Percentiles rank a stretch among this genome's conserved stretches.
Evolutionary conservation across 2,329 filamentous ascomycete species (phyloP).

Genomic region (Stemphylium beticola): DNA sequence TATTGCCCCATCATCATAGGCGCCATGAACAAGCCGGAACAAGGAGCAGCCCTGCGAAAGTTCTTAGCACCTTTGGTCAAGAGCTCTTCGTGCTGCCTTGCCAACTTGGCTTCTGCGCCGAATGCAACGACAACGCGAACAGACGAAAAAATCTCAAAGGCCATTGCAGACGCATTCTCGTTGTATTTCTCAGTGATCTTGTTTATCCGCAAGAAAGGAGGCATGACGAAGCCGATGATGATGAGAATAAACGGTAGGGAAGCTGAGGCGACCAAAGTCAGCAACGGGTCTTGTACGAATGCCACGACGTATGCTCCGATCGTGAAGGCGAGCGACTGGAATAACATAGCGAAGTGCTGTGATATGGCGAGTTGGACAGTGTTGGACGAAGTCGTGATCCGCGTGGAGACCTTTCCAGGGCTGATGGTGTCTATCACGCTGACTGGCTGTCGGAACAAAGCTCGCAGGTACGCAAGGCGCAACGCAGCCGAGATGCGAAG

Average conservation of each 20-base stretch:
- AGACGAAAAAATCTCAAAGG: conserved; percentile 49
- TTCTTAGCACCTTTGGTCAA: conserved; percentile 37
- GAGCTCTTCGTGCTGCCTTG: conserved; percentile 34
- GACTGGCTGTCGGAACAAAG: conserved; percentile 59
- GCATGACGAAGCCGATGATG: conserved; percentile 36
- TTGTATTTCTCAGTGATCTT: conserved; percentile 40
- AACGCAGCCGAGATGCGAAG: conserved; percentile 59
- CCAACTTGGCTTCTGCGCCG: conserved; percentile 46
- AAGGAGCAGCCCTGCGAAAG: conserved; percentile 36
- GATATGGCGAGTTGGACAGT: conserved; percentile 62
- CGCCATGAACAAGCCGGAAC: conserved; percentile 44
- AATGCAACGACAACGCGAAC: conserved; percentile 48
- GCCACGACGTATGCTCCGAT: conserved; percentile 53
- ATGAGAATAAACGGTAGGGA: conserved; percentile 50
- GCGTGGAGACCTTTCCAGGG: conserved; percentile 57
- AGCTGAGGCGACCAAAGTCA: conserved; percentile 59
- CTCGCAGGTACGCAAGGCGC: conserved; percentile 57
- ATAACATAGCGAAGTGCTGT: conserved; percentile 59
- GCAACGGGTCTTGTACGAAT: conserved; percentile 59
- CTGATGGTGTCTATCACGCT: conserved; percentile 57
- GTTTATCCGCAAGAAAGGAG: conserved; percentile 42
- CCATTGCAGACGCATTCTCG: conserved; percentile 45
- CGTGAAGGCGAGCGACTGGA: conserved; percentile 44
- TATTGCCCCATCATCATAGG: conserved; percentile 46
- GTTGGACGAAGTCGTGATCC: conserved; percentile 61